Evolutionary conservation across 2,329 filamentous ascomycete species (phyloP).

Genomic region (Botrytis hyacinthi): DNA sequence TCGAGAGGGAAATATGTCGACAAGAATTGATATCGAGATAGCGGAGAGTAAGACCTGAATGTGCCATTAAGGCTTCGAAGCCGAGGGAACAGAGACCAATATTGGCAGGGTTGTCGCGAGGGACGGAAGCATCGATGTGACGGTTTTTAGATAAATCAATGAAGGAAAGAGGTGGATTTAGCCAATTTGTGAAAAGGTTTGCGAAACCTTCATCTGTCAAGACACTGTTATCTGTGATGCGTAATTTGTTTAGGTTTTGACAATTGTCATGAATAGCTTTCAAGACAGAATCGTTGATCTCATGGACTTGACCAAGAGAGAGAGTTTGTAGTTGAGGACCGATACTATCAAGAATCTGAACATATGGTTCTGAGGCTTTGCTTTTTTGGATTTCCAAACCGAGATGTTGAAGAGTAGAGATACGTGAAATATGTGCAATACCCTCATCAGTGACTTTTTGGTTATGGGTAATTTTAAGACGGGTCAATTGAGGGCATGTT

Average conservation of each 20-base stretch:
- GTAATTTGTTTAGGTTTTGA: conserved; percentile 67
- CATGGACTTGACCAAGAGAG: conserved; percentile 67
- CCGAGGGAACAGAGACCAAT: conserved; percentile 74
- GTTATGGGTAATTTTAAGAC: conserved; percentile 80
- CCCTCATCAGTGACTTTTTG: conserved; percentile 67
- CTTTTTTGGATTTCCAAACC: conserved; percentile 64
- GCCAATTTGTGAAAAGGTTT: conserved; percentile 72
- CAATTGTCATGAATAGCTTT: conserved; percentile 70
- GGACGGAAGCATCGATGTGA: conserved; percentile 68
- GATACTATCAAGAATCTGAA: conserved; percentile 58
- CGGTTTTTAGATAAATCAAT: conserved; percentile 77
- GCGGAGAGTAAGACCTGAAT: conserved; percentile 67
- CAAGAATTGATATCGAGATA: conserved; percentile 78
- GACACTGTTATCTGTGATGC: conserved; percentile 72
- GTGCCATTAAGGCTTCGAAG: conserved; percentile 78
- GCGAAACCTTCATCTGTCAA: conserved; percentile 75
- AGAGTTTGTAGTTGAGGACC: conserved; percentile 72
- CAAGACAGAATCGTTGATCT: conserved; percentile 68
- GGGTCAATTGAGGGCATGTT: conserved; percentile 65
- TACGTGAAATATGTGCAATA: conserved; percentile 59
- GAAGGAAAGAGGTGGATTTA: conserved; percentile 66
- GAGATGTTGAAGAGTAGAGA: conserved; percentile 69
- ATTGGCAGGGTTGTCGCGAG: conserved; percentile 61
- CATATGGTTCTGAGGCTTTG: conserved; percentile 55
- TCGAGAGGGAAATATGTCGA: conserved; percentile 70